Conservation (phyloP, 306 rosid species). For the Cicer pinnatifidum region DNA sequence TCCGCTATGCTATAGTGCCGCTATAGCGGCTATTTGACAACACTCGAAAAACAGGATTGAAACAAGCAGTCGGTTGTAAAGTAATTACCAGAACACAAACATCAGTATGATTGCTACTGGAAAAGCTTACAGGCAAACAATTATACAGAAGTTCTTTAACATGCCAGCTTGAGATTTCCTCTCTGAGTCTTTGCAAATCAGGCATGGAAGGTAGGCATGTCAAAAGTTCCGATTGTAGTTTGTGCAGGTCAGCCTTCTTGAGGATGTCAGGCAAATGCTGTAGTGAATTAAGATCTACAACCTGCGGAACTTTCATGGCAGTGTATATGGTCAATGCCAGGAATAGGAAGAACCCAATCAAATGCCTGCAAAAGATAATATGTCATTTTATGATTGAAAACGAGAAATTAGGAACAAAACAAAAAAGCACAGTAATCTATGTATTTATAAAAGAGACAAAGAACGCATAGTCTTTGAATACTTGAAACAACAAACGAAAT, state of each 20-base stretch:
- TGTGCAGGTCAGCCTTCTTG: constrained; percentile 75
- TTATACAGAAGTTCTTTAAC: constrained; percentile 77
- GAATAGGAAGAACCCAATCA: constrained; percentile 93
- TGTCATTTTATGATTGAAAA: constrained; percentile 27
- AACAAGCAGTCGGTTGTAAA: constrained; percentile 13
- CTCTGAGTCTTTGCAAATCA: constrained; percentile 66
- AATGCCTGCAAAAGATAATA: constrained; percentile 69
- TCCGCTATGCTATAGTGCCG: too few relatives aligned
- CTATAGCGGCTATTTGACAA: too few relatives aligned
- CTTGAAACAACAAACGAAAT: constrained; percentile 12
- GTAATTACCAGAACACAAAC: constrained; percentile 79
- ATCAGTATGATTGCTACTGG: constrained; percentile 74
- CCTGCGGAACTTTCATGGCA: constrained; percentile 76
- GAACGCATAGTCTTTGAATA: background rate
- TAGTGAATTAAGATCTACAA: constrained; percentile 73
- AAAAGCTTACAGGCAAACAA: constrained; percentile 85
- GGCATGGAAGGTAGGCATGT: constrained; percentile 84
- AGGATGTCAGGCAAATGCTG: constrained; percentile 73
- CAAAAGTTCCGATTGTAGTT: constrained; percentile 71
- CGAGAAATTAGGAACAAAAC: constrained; percentile 13
- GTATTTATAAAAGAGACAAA: constrained; percentile 23
- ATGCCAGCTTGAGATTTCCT: constrained; percentile 78
- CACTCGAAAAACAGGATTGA: background rate
- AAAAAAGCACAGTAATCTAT: background rate
- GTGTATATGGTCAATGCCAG: constrained; percentile 92